Conservation (phyloP, 176 grass and related monocot species). For the Lolium rigidum region DNA sequence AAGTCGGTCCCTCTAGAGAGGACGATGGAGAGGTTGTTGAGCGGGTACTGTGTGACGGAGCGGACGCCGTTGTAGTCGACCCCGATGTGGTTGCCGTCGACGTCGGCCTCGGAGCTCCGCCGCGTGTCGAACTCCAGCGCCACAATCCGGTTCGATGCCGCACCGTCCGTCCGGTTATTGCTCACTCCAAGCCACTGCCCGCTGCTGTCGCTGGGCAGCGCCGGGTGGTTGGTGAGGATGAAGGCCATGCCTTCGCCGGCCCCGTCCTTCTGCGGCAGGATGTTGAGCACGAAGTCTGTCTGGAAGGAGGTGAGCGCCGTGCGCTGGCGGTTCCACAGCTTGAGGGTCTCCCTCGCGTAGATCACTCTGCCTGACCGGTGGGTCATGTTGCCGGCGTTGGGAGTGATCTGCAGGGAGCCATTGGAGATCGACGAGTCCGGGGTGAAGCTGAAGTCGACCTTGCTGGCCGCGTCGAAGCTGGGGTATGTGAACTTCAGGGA, state of each 20-base stretch:
- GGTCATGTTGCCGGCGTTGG: conserved; percentile 29
- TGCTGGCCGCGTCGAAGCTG: neutral
- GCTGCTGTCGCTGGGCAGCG: conserved; percentile 45
- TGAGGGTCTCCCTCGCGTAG: conserved; percentile 39
- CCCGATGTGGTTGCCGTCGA: conserved; percentile 54
- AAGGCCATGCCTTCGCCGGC: conserved; percentile 60
- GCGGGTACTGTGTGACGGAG: neutral
- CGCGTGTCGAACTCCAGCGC: conserved; percentile 67
- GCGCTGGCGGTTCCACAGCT: conserved; percentile 36
- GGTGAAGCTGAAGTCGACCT: conserved; percentile 24
- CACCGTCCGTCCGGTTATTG: conserved; percentile 33
- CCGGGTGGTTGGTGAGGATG: conserved; percentile 53
- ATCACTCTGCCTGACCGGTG: conserved; percentile 46
- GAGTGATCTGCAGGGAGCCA: conserved; percentile 53
- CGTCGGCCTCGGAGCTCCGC: conserved; percentile 38
- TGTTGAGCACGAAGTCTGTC: conserved; percentile 54
- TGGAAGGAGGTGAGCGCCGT: conserved; percentile 38
- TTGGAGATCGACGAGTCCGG: conserved; percentile 15
- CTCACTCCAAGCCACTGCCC: conserved; percentile 52
- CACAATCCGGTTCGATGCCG: conserved; percentile 33
- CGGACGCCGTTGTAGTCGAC: conserved; percentile 51
- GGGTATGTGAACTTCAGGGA: neutral
- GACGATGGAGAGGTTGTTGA: conserved; percentile 45
- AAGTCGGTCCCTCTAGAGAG: conserved; percentile 36
- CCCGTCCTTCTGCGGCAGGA: conserved; percentile 29